Evolutionary conservation across 108 stramenopile genomes (phyloP), one percentile per base, ranked within the genome.

Genomic region (Nitzschia palea): DNA sequence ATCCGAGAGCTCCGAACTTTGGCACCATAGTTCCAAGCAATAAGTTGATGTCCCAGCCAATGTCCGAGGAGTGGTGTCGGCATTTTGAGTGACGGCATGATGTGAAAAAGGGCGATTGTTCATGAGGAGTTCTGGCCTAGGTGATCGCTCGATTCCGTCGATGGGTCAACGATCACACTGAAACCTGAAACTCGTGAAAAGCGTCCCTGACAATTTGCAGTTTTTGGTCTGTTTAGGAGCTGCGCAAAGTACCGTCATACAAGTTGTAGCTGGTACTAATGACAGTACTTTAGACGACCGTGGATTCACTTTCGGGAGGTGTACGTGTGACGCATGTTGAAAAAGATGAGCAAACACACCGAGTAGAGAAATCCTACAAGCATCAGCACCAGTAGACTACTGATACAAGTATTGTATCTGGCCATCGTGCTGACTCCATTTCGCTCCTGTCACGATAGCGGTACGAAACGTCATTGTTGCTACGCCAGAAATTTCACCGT

Each of bases 251-350:
- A 79, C n/a, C n/a, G 65, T 95, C 91, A 48, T 82, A 94, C 20
- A 97, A 71, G 76, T 97, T 97, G 86, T 97, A 96, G 2, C 95
- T 97, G 68, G 96, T n/a, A n/a, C n/a, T n/a, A n/a, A n/a, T n/a
- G n/a, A n/a, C n/a, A n/a, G n/a, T n/a, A n/a, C n/a, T n/a, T n/a
- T n/a, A n/a, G n/a, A n/a, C n/a, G n/a, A n/a, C n/a, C n/a, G n/a
- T n/a, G n/a, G n/a, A n/a, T n/a, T n/a, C n/a, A n/a, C n/a, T n/a
- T n/a, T n/a, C n/a, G n/a, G n/a, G n/a, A n/a, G n/a, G n/a, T n/a
- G n/a, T n/a, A n/a, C n/a, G n/a, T n/a, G n/a, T n/a, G n/a, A n/a
- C n/a, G n/a, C n/a, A n/a, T n/a, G n/a, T n/a, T n/a, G n/a, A n/a
- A n/a, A n/a, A n/a, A n/a, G n/a, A n/a, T n/a, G n/a, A n/a, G n/a